phyloP scores from a whole-genome alignment of 305 asterid genomes.

The Euphrasia arctica region DNA sequence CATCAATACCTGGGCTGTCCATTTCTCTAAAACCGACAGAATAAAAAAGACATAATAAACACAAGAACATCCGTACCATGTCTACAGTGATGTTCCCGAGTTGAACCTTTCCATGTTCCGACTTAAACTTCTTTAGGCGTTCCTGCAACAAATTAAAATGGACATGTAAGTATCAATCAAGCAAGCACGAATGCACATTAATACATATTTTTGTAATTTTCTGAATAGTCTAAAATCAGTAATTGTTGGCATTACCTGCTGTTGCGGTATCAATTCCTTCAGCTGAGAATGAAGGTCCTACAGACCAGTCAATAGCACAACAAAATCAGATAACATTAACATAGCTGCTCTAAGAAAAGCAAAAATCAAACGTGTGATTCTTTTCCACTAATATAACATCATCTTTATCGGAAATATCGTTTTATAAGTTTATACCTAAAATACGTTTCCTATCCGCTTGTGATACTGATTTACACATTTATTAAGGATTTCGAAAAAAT shows the following conservation, averaged over 20 bases:
- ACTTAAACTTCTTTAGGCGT: conserved; percentile 71
- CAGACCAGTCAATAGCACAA: conserved; percentile 14
- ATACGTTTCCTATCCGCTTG: too few species aligned
- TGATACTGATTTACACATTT: too few species aligned
- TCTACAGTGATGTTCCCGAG: conserved; percentile 85
- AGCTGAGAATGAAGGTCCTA: conserved; percentile 81
- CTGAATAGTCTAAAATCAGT: too few species aligned
- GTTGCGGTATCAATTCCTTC: conserved; percentile 84
- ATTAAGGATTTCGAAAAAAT: not conserved
- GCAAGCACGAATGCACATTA: not conserved
- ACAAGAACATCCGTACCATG: conserved; percentile 46
- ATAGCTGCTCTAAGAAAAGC: not conserved
- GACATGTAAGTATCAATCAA: conserved; percentile 1
- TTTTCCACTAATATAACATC: too few species aligned
- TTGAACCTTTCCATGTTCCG: conserved; percentile 82
- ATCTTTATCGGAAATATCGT: too few species aligned
- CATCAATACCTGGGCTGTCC: conserved; percentile 20
- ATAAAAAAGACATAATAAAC: conserved; percentile 13
- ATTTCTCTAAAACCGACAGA: conserved; percentile 10
- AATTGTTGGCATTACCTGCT: conserved; percentile 43
- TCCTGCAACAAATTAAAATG: conserved; percentile 45
- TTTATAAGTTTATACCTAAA: too few species aligned
- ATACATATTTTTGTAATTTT: not conserved
- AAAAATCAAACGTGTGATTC: too few species aligned
- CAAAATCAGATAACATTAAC: conserved; percentile 12